These are phyloP conservation scores for Dactylellina drechsleri DNA, from an alignment of 2,329 filamentous ascomycete species.

Conservation along the genomic window DNA sequence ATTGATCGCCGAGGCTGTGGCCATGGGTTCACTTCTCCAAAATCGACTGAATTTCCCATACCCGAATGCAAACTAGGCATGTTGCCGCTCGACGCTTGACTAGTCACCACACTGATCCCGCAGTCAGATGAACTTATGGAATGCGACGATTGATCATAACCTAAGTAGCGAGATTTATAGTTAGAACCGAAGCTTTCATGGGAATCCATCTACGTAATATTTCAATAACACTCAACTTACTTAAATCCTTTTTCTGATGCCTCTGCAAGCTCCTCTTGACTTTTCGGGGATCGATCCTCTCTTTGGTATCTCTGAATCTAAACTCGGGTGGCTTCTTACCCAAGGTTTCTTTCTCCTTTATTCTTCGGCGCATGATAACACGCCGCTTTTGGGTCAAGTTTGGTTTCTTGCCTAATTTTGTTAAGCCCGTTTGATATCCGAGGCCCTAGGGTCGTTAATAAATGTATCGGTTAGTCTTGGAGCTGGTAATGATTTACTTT, in stretches of 20 bases:
- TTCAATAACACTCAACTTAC: no score
- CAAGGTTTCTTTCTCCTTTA: neutral
- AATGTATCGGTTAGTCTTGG: neutral
- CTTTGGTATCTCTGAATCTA: constrained; percentile 9
- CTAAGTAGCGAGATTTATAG: no score
- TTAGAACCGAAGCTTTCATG: no score
- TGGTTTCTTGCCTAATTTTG: constrained; percentile 13
- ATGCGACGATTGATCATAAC: no score
- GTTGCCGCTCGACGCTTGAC: neutral
- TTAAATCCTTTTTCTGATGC: constrained; percentile 8
- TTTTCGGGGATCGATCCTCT: constrained; percentile 6
- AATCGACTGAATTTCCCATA: neutral
- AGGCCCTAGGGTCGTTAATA: neutral
- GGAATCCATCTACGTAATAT: no score
- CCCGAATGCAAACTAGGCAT: neutral
- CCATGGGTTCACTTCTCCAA: no score
- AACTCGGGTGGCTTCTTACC: constrained; percentile 4
- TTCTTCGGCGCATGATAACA: constrained; percentile 3
- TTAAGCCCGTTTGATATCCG: constrained; percentile 8
- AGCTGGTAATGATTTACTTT: no score
- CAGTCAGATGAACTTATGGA: constrained; percentile 18
- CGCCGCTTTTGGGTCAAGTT: constrained; percentile 17
- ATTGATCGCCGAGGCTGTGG: no score
- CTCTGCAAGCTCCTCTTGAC: neutral
- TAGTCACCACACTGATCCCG: constrained; percentile 15